phyloP scores from a whole-genome alignment of 768 basidiomycete genomes.

The Pleurotus giganteus region DNA sequence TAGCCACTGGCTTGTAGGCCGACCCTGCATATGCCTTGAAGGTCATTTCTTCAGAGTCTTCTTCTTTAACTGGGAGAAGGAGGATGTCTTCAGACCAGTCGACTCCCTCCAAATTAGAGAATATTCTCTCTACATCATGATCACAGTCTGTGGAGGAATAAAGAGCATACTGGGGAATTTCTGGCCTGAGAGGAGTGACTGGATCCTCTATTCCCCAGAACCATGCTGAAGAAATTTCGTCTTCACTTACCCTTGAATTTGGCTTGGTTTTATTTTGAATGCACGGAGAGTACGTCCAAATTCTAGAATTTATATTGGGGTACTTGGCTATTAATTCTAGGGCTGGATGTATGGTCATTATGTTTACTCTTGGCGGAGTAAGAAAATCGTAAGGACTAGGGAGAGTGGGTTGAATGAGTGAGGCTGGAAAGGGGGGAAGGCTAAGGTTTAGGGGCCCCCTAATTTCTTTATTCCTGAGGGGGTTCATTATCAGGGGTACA shows the following conservation, averaged over 20 bases:
- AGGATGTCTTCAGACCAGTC: background rate
- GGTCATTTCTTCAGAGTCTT: background rate
- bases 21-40: slow-evolving; percentile 2
- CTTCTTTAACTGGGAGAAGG: background rate
- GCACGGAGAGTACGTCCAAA: background rate
- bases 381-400: no score
- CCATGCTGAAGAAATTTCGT: background rate
- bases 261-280: background rate
- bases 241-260: background rate
- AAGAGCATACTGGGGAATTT: no score
- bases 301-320: no score
- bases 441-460: no score
- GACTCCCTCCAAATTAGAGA: background rate
- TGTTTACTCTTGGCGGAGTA: no score
- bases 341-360: no score
- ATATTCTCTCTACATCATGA: no score
- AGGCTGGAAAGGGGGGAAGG: no score
- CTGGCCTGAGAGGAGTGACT: no score
- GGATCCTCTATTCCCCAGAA: background rate
- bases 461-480: background rate
- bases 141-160: no score
- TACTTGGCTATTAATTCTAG: no score
- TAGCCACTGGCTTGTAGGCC: slow-evolving; percentile 18
- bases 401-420: no score
- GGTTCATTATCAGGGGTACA: background rate